These are phyloP conservation scores for Irpex rosettiformis DNA, from an alignment of 1,284 basidiomycete species.

Conservation along the genomic window DNA sequence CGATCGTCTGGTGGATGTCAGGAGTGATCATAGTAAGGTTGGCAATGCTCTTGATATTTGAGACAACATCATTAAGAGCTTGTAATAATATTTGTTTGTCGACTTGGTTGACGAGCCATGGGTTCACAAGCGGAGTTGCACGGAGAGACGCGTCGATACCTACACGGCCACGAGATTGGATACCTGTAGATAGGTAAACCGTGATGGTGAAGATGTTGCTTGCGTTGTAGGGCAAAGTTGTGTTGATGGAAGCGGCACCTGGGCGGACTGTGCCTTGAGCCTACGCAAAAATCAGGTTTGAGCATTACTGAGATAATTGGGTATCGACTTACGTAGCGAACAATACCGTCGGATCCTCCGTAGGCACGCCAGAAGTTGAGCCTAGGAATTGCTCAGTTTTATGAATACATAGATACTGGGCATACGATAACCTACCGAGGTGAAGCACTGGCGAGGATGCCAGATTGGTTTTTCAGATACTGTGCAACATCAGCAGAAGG, in stretches of 20 bases:
- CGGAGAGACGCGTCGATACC: slow-evolving; percentile 53
- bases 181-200: slow-evolving; percentile 49
- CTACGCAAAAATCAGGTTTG: slow-evolving; percentile 24
- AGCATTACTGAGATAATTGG: not conserved
- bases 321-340: slow-evolving; percentile 40
- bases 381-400: slow-evolving; percentile 24
- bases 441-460: slow-evolving; percentile 55
- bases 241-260: slow-evolving; percentile 54
- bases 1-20: slow-evolving; percentile 51
- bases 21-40: slow-evolving; percentile 55
- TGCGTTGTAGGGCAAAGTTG: slow-evolving; percentile 48
- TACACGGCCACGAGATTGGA: slow-evolving; percentile 59
- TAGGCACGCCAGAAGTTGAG: slow-evolving; percentile 64
- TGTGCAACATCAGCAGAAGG: slow-evolving; percentile 51
- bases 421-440: slow-evolving; percentile 38
- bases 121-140: slow-evolving; percentile 44
- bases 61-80: slow-evolving; percentile 46
- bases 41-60: slow-evolving; percentile 38
- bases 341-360: slow-evolving; percentile 40
- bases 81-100: slow-evolving; percentile 50
- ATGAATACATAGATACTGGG: not conserved
- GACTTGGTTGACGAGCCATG: slow-evolving; percentile 55
- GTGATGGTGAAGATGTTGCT: slow-evolving; percentile 61
- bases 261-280: slow-evolving; percentile 63
- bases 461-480: slow-evolving; percentile 48